Evolutionary conservation across 169 alveolate species (phyloP).

Genomic region (Babesia gibsoni): DNA sequence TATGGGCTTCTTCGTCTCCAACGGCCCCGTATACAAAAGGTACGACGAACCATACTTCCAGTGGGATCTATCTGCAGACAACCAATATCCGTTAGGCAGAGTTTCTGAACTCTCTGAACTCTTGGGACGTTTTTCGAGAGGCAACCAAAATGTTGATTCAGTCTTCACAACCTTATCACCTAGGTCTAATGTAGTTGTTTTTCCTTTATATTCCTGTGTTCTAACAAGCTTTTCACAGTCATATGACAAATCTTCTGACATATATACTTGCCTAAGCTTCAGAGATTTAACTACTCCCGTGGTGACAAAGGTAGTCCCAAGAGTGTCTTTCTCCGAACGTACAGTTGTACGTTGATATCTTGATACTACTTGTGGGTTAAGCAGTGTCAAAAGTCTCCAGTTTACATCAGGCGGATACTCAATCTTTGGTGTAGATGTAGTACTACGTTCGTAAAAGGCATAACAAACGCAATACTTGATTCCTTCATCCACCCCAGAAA

Average conservation of each 20-base stretch:
- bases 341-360: background rate
- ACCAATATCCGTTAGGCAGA: constrained; percentile 42
- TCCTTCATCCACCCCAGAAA: constrained; percentile 19
- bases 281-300: background rate
- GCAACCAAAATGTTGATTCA: background rate
- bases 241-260: constrained; percentile 25
- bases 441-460: background rate
- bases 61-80: background rate
- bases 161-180: background rate
- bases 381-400: constrained; percentile 22
- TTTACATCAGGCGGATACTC: background rate
- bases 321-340: background rate
- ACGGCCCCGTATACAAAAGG: constrained; percentile 9
- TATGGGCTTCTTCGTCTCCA: background rate
- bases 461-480: constrained; percentile 30
- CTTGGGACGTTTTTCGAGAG: background rate
- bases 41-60: constrained; percentile 7
- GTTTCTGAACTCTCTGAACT: background rate
- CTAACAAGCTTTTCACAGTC: constrained; percentile 10
- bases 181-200: too few relatives aligned
- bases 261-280: constrained; percentile 2
- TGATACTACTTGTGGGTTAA: constrained; percentile 13
- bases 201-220: too few relatives aligned
- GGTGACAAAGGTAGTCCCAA: constrained; percentile 2
- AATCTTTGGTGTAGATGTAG: background rate